Conservation (phyloP, 164 flowering plant species). For the Vitis rupestris region DNA sequence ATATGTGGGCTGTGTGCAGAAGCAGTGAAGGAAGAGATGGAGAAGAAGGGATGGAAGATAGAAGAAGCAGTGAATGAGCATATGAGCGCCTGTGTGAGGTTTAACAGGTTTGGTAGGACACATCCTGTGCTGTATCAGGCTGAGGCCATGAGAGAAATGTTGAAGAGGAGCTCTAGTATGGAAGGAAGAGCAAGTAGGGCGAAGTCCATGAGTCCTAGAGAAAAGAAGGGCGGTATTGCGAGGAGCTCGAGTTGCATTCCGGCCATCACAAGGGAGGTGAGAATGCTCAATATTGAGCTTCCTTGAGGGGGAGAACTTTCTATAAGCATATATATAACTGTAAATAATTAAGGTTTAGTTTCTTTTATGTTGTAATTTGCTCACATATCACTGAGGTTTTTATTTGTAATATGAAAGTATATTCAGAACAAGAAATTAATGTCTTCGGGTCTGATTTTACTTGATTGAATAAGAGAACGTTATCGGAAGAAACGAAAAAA, state of each 20-base stretch:
- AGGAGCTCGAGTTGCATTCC: conserved; percentile 58
- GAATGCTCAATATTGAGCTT: not conserved
- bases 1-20: conserved; percentile 74
- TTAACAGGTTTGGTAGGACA: conserved; percentile 59
- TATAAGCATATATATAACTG: too few species aligned
- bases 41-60: conserved; percentile 56
- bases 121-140: conserved; percentile 69
- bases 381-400: not conserved
- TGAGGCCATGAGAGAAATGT: conserved; percentile 64
- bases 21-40: conserved; percentile 70
- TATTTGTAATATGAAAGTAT: too few species aligned
- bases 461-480: too few species aligned
- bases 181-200: conserved; percentile 21
- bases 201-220: conserved; percentile 59
- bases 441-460: too few species aligned
- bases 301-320: too few species aligned
- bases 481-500: too few species aligned
- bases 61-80: conserved; percentile 71
- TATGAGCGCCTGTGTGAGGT: conserved; percentile 58
- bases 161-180: conserved; percentile 42
- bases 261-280: conserved; percentile 30
- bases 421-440: too few species aligned
- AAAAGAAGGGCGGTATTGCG: conserved; percentile 31
- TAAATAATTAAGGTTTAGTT: not conserved
- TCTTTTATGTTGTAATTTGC: not conserved